Conservation (phyloP, 2,329 filamentous ascomycete genomes). For the Keithomyces neogunnii region DNA sequence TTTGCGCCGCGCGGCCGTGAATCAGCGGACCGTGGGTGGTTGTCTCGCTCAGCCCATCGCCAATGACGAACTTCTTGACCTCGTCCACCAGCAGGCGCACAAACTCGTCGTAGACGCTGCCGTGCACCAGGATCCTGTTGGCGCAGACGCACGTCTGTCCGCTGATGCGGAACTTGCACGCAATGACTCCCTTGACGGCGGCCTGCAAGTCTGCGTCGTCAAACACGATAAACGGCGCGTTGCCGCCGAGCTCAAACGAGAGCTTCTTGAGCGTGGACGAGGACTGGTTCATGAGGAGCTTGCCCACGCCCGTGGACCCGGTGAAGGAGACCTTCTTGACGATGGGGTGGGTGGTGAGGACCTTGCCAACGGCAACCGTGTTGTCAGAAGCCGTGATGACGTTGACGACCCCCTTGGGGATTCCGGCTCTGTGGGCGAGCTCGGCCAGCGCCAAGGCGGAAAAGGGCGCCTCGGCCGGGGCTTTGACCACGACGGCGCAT, state of each 20-base stretch:
- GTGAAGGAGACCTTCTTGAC: slow-evolving; percentile 92
- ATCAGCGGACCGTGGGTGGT: slow-evolving; percentile 77
- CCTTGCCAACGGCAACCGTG: slow-evolving; percentile 67
- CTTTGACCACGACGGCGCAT: slow-evolving; percentile 87
- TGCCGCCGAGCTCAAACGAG: slow-evolving; percentile 87
- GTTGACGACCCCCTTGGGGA: slow-evolving; percentile 87
- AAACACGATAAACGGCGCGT: slow-evolving; percentile 94
- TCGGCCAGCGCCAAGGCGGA: slow-evolving; percentile 82
- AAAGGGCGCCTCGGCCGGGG: slow-evolving; percentile 85
- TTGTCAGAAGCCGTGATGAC: slow-evolving; percentile 73
- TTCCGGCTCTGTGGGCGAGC: slow-evolving; percentile 75
- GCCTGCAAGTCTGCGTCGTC: slow-evolving; percentile 84
- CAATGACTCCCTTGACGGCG: slow-evolving; percentile 73
- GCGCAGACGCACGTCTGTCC: slow-evolving; percentile 94
- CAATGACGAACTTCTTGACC: slow-evolving; percentile 66
- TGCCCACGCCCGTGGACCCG: slow-evolving; percentile 61
- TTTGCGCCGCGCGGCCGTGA: slow-evolving; percentile 70
- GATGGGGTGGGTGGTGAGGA: slow-evolving; percentile 62
- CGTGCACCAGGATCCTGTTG: slow-evolving; percentile 74
- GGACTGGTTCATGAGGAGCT: slow-evolving; percentile 80
- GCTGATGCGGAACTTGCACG: slow-evolving; percentile 85
- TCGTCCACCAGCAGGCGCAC: slow-evolving; percentile 59
- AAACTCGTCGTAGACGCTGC: slow-evolving; percentile 69
- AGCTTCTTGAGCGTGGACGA: slow-evolving; percentile 72
- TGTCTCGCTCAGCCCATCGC: slow-evolving; percentile 60